phyloP scores from a whole-genome alignment of 495 filamentous ascomycete species.

The Penicillium verhagenii region DNA sequence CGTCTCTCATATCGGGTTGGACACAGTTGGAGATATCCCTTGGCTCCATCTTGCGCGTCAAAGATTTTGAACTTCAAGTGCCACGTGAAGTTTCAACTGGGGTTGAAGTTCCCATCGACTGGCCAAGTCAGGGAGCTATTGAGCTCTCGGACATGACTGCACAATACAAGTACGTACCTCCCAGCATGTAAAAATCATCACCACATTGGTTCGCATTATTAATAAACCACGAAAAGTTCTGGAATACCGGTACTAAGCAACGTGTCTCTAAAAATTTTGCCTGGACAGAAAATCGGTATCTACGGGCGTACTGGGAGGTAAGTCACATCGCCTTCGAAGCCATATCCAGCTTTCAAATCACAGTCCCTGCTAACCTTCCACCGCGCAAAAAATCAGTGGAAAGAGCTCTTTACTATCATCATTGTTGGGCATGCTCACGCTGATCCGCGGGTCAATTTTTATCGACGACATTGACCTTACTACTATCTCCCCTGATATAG shows the following conservation, averaged over 20 bases:
- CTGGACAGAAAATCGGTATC: background rate
- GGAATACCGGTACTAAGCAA: background rate
- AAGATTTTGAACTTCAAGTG: background rate
- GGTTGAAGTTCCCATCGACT: background rate
- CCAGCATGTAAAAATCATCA: background rate
- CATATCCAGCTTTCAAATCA: too few relatives aligned
- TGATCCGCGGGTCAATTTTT: background rate
- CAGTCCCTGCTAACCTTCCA: background rate
- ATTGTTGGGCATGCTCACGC: background rate
- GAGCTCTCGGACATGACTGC: background rate
- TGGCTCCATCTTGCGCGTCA: background rate
- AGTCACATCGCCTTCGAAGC: background rate
- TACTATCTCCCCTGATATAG: background rate
- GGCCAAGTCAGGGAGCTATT: background rate
- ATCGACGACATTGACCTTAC: background rate
- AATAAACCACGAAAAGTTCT: background rate
- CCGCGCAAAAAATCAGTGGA: background rate
- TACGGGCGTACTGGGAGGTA: slow-evolving; percentile 1
- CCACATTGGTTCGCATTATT: background rate
- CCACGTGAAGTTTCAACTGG: background rate
- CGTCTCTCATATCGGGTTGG: slow-evolving; percentile 1
- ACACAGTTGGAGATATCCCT: slow-evolving; percentile 1
- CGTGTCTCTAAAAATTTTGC: background rate
- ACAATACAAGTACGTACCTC: background rate
- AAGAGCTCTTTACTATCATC: background rate